Evolutionary conservation across 345 rosid genomes (phyloP).

Genomic region (Salix suchowensis): DNA sequence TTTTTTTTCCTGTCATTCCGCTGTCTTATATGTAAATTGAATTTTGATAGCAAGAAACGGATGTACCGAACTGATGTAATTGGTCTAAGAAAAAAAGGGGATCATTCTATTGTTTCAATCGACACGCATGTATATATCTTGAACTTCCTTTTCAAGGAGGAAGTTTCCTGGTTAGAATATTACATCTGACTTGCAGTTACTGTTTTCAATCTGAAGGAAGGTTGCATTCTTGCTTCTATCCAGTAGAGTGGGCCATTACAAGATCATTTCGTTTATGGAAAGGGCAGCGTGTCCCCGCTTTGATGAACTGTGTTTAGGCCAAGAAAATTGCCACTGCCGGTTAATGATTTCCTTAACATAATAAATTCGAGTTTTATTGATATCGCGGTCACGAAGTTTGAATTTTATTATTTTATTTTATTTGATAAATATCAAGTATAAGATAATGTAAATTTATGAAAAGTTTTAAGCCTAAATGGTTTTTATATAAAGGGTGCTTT

Average conservation of each 20-base stretch:
- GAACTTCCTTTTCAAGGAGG: neutral
- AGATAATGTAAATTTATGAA: too few relatives aligned
- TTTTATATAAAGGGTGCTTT: too few relatives aligned
- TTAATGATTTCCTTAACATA: too few relatives aligned
- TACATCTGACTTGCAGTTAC: neutral
- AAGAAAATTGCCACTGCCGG: too few relatives aligned
- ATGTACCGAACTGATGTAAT: conserved; percentile 53
- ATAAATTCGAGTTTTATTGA: too few relatives aligned
- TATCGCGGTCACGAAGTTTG: too few relatives aligned
- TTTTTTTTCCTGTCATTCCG: conserved; percentile 14
- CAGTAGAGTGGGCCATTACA: neutral
- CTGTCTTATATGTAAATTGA: conserved; percentile 57
- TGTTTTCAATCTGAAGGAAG: too few relatives aligned
- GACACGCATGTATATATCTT: neutral
- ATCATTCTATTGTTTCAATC: conserved; percentile 25
- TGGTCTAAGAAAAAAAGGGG: conserved; percentile 34
- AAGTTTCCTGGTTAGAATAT: neutral
- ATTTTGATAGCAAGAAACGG: conserved; percentile 52
- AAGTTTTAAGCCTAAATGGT: too few relatives aligned
- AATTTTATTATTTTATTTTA: too few relatives aligned
- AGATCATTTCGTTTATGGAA: too few relatives aligned
- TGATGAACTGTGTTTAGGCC: neutral
- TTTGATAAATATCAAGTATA: too few relatives aligned
- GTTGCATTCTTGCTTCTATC: neutral
- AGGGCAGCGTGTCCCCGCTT: neutral